Evolutionary conservation across 2,329 filamentous ascomycete species (phyloP).

Genomic region (Penicillium olsonii): DNA sequence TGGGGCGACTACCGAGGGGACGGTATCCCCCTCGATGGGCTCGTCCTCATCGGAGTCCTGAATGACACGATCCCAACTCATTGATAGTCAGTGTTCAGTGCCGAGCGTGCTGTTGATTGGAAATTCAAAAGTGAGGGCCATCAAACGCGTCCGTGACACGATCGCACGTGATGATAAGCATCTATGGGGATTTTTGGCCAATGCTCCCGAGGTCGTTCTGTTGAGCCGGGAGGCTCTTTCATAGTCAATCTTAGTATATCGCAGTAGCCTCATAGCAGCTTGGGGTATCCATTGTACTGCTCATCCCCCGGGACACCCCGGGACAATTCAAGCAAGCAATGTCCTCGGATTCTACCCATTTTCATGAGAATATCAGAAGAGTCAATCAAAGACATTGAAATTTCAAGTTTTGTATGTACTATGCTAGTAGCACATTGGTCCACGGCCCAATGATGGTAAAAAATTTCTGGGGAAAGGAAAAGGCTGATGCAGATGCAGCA

Average conservation of each 20-base stretch:
- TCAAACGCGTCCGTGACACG: conserved; percentile 27
- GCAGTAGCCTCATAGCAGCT: too few relatives aligned
- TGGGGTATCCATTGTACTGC: too few relatives aligned
- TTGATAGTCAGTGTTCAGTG: conserved; percentile 14
- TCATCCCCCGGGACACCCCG: too few relatives aligned
- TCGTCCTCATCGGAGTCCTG: conserved; percentile 49
- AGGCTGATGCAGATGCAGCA: conserved; percentile 12
- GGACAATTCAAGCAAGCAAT: too few relatives aligned
- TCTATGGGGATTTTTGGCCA: too few relatives aligned
- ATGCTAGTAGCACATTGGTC: not conserved
- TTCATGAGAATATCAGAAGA: not conserved
- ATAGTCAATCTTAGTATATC: too few relatives aligned
- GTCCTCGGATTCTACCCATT: too few relatives aligned
- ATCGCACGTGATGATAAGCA: conserved; percentile 36
- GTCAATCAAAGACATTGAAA: not conserved
- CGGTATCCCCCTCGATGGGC: conserved; percentile 31
- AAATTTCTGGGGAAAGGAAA: conserved; percentile 4
- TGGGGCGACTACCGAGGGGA: conserved; percentile 21
- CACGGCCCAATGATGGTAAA: conserved; percentile 2
- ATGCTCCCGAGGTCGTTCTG: too few relatives aligned
- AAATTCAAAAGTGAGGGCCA: conserved; percentile 5
- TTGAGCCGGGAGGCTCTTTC: too few relatives aligned
- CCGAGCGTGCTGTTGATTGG: not conserved
- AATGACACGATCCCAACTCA: conserved; percentile 43
- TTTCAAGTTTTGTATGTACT: conserved; percentile 6